Evolutionary conservation across 1,284 basidiomycete species (phyloP), one percentile per base, ranked within the genome.

Genomic region (Microbotryomycetes sp.): DNA sequence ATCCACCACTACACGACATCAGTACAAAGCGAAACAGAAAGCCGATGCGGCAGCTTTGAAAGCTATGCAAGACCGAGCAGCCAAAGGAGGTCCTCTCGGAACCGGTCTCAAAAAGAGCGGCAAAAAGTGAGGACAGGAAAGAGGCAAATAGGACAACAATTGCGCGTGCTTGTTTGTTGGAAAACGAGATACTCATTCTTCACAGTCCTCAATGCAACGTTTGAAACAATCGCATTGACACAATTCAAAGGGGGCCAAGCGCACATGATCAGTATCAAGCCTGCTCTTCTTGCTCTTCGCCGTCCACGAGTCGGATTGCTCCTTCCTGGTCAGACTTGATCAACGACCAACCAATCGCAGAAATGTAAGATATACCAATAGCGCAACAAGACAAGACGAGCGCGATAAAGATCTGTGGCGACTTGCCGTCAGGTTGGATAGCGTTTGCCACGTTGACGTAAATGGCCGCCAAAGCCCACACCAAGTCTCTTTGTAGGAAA

Each of bases 1-100:
- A 28, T 11, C 27, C 85, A 18, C 35, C 18, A 18, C 35, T 11
- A 41, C 35, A 11, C 35, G 11, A 18, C 35, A 9, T 41, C 35
- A 41, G 35, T 41, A 11, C 78, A 86, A 88, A 75, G 81, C 83
- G 57, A 87, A 79, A 77, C 79, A 86, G 79, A 87, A 85, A 76
- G 80, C 80, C 9, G 86, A 88, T 24, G 82, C 81, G 59, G 84
- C 81, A 31, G 84, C 83, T 1, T 61, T 85, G 69, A 87, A 88
- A 75, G 81, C 80, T 50, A 84, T 85, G 26, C 78, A 76, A 67
- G 85, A 83, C 0, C 84, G 83, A 77, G 87, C 88, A 84, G 68
- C 58, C 79, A 73, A 62, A 61, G 64, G 73, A 83, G 87, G 81
- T 68, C 86, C 86, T 31, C 77, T 85, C 28, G 80, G 83, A 56